Evolutionary conservation across 176 grass and related monocot species (phyloP).

Genomic region (Eremochloa ophiuroides): DNA sequence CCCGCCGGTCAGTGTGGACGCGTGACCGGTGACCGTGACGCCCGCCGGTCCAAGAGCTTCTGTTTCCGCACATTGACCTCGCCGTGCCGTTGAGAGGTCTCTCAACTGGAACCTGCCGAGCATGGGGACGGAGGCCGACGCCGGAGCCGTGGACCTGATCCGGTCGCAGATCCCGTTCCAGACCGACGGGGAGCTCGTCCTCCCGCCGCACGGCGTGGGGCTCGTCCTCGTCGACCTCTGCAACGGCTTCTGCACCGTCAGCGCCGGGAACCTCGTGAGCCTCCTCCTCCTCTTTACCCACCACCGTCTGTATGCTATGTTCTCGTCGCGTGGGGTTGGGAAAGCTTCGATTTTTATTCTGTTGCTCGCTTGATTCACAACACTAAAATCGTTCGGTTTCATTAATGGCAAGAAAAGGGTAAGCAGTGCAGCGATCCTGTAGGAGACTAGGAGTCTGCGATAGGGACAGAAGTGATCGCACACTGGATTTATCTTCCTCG

Average conservation of each 20-base stretch:
- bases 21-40: too few species aligned
- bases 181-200: conserved; percentile 8
- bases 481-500: background rate
- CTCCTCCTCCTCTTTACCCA: too few species aligned
- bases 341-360: too few species aligned
- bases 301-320: background rate
- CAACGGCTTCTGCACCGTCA: conserved; percentile 98
- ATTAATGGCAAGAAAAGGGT: background rate
- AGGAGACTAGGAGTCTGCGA: background rate
- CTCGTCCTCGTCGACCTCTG: conserved; percentile 81
- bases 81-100: background rate
- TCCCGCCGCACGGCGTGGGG: conserved; percentile 36
- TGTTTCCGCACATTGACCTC: background rate
- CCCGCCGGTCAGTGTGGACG: background rate
- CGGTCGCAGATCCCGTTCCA: conserved; percentile 14
- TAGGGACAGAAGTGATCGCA: conserved; percentile 18
- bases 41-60: background rate
- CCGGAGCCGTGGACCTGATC: conserved; percentile 10
- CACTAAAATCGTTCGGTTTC: background rate
- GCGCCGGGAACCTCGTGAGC: conserved; percentile 81
- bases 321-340: too few species aligned
- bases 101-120: background rate
- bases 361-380: background rate
- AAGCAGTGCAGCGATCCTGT: background rate
- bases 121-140: conserved; percentile 44